phyloP scores from a whole-genome alignment of 495 filamentous ascomycete genomes.

The Glarea lozoyensis region DNA sequence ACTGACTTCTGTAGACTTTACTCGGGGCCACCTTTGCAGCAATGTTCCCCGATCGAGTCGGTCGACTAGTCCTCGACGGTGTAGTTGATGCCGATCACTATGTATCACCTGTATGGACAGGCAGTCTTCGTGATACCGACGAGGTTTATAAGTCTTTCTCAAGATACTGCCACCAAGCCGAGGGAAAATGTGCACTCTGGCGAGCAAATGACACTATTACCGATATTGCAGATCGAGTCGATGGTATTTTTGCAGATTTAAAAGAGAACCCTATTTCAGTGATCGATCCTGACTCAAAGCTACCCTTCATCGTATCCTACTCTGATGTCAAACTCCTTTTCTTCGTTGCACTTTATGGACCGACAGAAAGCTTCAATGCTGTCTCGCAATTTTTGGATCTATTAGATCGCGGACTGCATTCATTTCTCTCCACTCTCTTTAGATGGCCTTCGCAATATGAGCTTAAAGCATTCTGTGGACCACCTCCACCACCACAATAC shows the following conservation, averaged over 20 bases:
- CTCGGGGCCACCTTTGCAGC: constrained; percentile 49
- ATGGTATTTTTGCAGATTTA: constrained; percentile 28
- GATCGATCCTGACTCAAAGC: constrained; percentile 21
- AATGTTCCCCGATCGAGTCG: constrained; percentile 38
- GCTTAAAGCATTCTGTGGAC: background rate
- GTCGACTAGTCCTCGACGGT: constrained; percentile 38
- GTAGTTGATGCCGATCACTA: constrained; percentile 42
- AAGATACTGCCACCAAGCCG: constrained; percentile 27
- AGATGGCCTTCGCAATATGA: background rate
- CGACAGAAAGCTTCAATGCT: constrained; percentile 22
- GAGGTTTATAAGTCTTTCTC: constrained; percentile 30
- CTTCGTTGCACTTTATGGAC: constrained; percentile 29
- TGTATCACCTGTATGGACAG: constrained; percentile 22
- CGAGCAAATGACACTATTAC: constrained; percentile 27
- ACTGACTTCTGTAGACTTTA: constrained; percentile 30
- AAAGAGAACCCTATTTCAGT: constrained; percentile 39
- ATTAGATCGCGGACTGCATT: constrained; percentile 3
- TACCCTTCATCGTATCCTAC: constrained; percentile 27
- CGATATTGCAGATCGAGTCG: constrained; percentile 34
- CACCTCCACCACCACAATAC: constrained; percentile 18
- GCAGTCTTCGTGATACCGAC: constrained; percentile 33
- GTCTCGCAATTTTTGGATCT: constrained; percentile 24
- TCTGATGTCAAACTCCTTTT: constrained; percentile 25
- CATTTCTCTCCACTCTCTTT: background rate
- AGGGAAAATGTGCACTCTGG: constrained; percentile 25